phyloP scores from a whole-genome alignment of 305 asterid genomes.

The Fraxinus velutina region DNA sequence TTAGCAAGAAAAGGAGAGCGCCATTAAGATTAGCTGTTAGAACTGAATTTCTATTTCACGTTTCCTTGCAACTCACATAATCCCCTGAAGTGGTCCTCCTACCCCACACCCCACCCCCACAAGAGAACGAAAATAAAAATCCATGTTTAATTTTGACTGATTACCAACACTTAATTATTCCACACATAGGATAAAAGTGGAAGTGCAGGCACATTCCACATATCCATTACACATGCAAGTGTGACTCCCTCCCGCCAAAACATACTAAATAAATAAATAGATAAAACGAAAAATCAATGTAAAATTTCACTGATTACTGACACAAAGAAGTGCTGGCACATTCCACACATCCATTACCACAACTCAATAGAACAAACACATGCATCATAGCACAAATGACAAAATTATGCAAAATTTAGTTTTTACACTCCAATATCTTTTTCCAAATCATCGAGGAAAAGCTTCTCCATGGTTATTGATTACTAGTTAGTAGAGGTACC shows the following conservation, averaged over 20 bases:
- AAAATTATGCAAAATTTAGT: neutral
- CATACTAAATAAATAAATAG: neutral
- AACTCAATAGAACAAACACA: neutral
- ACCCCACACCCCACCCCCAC: neutral
- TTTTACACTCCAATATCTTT: neutral
- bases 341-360: neutral
- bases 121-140: neutral
- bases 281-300: neutral
- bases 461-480: neutral
- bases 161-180: neutral
- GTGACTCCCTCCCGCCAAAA: neutral
- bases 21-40: neutral
- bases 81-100: neutral
- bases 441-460: neutral
- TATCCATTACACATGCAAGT: neutral
- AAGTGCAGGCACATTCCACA: neutral
- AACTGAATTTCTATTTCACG: neutral
- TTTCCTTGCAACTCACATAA: neutral
- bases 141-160: neutral
- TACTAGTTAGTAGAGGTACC: constrained; percentile 35
- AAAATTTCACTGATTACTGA: neutral
- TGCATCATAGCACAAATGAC: neutral
- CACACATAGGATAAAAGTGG: neutral
- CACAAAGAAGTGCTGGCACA: neutral
- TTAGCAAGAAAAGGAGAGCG: neutral